phyloP scores from a whole-genome alignment of 805 yeast genomes.

The Wickerhamiella sorbophila region DNA sequence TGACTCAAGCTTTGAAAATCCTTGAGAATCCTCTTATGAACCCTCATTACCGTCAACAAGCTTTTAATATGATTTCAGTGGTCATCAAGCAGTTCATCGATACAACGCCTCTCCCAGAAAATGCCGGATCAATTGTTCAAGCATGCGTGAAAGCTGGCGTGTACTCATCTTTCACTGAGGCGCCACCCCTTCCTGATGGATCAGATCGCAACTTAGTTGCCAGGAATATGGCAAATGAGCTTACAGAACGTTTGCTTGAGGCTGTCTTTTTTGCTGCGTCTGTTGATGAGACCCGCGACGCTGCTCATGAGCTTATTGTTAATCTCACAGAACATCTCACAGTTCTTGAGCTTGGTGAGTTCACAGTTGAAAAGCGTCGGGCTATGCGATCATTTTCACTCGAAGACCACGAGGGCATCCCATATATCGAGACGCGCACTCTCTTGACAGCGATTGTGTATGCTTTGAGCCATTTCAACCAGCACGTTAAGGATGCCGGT shows the following conservation, averaged over 20 bases:
- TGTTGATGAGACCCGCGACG: conserved; percentile 53
- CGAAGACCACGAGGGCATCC: conserved; percentile 64
- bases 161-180: conserved; percentile 5
- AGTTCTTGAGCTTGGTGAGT: conserved; percentile 59
- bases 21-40: conserved; percentile 48
- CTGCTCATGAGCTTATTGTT: conserved; percentile 46
- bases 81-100: conserved; percentile 57
- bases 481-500: conserved; percentile 59
- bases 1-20: conserved; percentile 61
- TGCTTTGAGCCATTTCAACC: conserved; percentile 66
- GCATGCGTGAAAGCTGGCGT: conserved; percentile 8
- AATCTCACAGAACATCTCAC: conserved; percentile 69
- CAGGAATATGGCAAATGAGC: conserved; percentile 36
- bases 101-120: conserved; percentile 17
- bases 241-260: conserved; percentile 50
- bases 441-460: conserved; percentile 61
- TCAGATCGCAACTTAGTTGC: conserved; percentile 13
- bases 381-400: conserved; percentile 57
- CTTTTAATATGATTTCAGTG: conserved; percentile 56
- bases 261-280: conserved; percentile 65
- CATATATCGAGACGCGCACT: conserved; percentile 52
- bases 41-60: conserved; percentile 56
- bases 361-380: conserved; percentile 51
- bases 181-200: conserved; percentile 14
- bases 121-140: conserved; percentile 2